A percentile compares a stretch with the other conserved stretches of the same genome.
Conservation (phyloP, 2,329 filamentous ascomycete genomes). For the Aspergillus caelatus region DNA sequence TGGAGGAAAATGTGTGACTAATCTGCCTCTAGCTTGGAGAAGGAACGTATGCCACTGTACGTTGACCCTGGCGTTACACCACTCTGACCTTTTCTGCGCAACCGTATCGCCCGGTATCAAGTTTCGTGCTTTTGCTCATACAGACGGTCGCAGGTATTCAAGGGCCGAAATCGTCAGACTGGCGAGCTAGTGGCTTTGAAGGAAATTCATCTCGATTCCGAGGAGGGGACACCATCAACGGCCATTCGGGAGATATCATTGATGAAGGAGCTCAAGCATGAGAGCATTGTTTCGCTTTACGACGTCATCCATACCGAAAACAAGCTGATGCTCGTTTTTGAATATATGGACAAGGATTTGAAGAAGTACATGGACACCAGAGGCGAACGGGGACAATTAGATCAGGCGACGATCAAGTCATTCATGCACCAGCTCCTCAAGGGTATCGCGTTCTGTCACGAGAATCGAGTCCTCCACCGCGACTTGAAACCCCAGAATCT, state of each 20-base stretch:
- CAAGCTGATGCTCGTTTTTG: constrained; percentile 99
- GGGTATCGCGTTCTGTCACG: constrained; percentile 97
- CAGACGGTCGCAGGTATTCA: constrained; percentile 74
- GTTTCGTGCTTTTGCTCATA: constrained; percentile 21
- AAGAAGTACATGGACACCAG: constrained; percentile 98
- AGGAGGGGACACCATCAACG: constrained; percentile 95
- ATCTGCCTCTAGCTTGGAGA: constrained; percentile 69
- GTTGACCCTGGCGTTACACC: constrained; percentile 32
- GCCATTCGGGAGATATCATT: constrained; percentile 98
- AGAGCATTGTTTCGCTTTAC: constrained; percentile 95
- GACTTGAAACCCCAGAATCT: constrained; percentile 97
- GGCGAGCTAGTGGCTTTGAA: constrained; percentile 96
- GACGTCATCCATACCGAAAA: constrained; percentile 99
- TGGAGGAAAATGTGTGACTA: constrained; percentile 30
- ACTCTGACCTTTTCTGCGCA: background rate
- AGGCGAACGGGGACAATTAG: constrained; percentile 85
- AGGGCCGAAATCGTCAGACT: constrained; percentile 94
- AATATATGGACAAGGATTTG: constrained; percentile 97
- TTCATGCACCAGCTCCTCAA: constrained; percentile 98
- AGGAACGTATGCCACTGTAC: constrained; percentile 95
- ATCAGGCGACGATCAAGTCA: constrained; percentile 90
- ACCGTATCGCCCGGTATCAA: constrained; percentile 4
- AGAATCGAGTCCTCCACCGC: constrained; percentile 92
- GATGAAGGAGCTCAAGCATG: constrained; percentile 99
- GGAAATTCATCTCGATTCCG: constrained; percentile 97